These are phyloP conservation scores for Aspergillus transmontanensis DNA, from an alignment of 2,329 filamentous ascomycete species.

Conservation along the genomic window DNA sequence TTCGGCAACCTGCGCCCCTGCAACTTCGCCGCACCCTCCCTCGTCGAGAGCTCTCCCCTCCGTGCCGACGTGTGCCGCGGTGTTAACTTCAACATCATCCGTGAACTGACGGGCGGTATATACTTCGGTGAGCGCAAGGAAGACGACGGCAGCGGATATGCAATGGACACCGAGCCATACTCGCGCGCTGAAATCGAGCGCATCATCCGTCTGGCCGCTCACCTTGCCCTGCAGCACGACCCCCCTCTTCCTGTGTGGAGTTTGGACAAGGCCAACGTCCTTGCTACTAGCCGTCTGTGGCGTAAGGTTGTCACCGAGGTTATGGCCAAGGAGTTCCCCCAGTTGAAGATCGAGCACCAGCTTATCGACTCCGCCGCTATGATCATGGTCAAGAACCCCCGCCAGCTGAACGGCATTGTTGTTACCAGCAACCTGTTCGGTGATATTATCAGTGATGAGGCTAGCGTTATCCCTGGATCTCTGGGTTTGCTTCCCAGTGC, in stretches of 20 bases:
- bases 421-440: constrained; percentile 94
- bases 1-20: constrained; percentile 96
- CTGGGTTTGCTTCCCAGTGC: constrained; percentile 87
- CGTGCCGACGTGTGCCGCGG: constrained; percentile 83
- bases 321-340: constrained; percentile 85
- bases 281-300: constrained; percentile 89
- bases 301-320: constrained; percentile 81
- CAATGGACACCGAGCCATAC: constrained; percentile 86
- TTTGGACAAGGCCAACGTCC: constrained; percentile 94
- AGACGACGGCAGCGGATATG: constrained; percentile 70
- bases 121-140: constrained; percentile 93
- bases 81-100: constrained; percentile 89
- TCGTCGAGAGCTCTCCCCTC: constrained; percentile 82
- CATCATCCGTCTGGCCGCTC: constrained; percentile 77
- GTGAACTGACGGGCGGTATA: constrained; percentile 88
- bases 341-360: constrained; percentile 81
- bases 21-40: constrained; percentile 86
- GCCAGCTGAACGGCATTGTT: constrained; percentile 83
- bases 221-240: constrained; percentile 75
- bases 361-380: constrained; percentile 96
- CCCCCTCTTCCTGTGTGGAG: constrained; percentile 80
- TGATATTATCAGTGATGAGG: constrained; percentile 95
- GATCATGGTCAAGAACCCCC: constrained; percentile 94
- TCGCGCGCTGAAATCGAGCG: constrained; percentile 83
- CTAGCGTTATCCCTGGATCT: constrained; percentile 88